Base-by-base conservation (phyloP, 495 filamentous ascomycete species). In the Mytilinidion resinicola region DNA sequence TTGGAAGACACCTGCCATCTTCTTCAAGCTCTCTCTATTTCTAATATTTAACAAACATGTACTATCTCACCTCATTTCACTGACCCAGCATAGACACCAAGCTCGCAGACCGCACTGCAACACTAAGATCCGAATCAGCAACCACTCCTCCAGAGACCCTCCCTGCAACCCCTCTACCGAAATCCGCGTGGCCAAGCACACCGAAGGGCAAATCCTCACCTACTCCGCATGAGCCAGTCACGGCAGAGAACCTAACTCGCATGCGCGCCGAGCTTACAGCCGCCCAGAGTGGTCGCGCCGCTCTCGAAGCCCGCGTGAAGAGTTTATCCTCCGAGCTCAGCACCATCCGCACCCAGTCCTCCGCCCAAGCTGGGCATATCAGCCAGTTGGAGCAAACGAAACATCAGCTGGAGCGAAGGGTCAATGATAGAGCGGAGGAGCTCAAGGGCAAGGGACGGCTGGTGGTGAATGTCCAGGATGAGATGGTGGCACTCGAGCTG, bases 391-490 rank as follows among this genome's bases (percentile, higher is more conserved):
- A 81, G 19, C 69, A 72, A n/a, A 87, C 93, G 64, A 80, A 82
- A 10, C 77, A 77, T 19, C 70, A 73, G 5, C 69, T 95, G 14
- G 70, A 77, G 48, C 74, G 82, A 35, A 82, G 82, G 56, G 71
- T 93, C 15, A 85, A 78, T 43, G 92, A 96, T 69, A 76, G 87
- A 15, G 89, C 95, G 57, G 90, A 95, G 57, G 92, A 97, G 76
- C 70, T 95, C 15, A 79, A 76, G 56, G 89, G 79, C 20, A 97
- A 97, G 74, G 83, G 80, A 9, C 89, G 89, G 68, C 73, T 95
- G 57, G 73, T 96, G 2, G 86, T 89, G 81, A 83, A 91, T 64
- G 84, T 95, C 57, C 92, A 96, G 71, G 91, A 96, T 71, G 92
- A 97, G 67, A 81, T 93, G 61, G 80, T 91, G 39, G 83, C 89